Percentiles rank a stretch among this genome's conserved stretches.
These are phyloP conservation scores for Triticum aestivum DNA, from an alignment of 176 grass and related monocot species.

Conservation along the genomic window IWGSC_CS_RefSeq_v2.1 NC_057796.1:495434697-495435196, in stretches of 20 bases:
- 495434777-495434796: slow-evolving; percentile 71
- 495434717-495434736: not conserved
- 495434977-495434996: slow-evolving; percentile 90
- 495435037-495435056: slow-evolving; percentile 4
- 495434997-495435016: slow-evolving; percentile 98
- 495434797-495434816: slow-evolving; percentile 88
- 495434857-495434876: slow-evolving; percentile 79
- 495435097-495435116: not conserved
- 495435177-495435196: slow-evolving; percentile 98
- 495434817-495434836: slow-evolving; percentile 97
- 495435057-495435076: slow-evolving; percentile 1
- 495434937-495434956: slow-evolving; percentile 60
- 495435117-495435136: not conserved
- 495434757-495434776: slow-evolving; percentile 22
- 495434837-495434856: slow-evolving; percentile 92
- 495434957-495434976: slow-evolving; percentile 75
- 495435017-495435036: slow-evolving; percentile 95
- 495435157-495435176: slow-evolving; percentile 97
- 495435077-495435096: not conserved
- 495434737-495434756: slow-evolving; percentile 1
- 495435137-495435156: slow-evolving; percentile 3
- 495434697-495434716: slow-evolving; percentile 9
- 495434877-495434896: slow-evolving; percentile 56
- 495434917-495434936: slow-evolving; percentile 63
- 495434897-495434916: slow-evolving; percentile 51